These are phyloP conservation scores for Caryopteris hybrid DNA, from an alignment of 305 asterid genomes.

Conservation along the genomic window DNA sequence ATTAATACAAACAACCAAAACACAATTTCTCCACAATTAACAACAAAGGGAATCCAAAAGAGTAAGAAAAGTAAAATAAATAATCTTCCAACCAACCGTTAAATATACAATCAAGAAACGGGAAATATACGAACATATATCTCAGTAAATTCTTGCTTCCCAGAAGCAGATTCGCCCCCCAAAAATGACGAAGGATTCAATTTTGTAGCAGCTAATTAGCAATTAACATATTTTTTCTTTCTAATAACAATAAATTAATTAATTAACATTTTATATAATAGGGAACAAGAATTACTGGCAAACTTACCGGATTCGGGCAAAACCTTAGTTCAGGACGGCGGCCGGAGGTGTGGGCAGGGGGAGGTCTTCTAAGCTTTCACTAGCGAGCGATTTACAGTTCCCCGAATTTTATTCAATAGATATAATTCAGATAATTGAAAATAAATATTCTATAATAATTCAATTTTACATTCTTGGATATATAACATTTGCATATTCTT, in stretches of 20 bases:
- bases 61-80: not conserved
- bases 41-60: not conserved
- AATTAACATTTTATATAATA: too few relatives aligned
- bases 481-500: too few relatives aligned
- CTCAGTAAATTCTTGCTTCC: not conserved
- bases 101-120: not conserved
- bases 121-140: not conserved
- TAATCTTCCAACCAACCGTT: not conserved
- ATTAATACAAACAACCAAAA: not conserved
- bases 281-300: not conserved
- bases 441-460: too few relatives aligned
- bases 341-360: too few relatives aligned
- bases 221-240: not conserved
- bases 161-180: conserved; percentile 4
- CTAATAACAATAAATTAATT: too few relatives aligned
- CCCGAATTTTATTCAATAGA: too few relatives aligned
- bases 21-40: not conserved
- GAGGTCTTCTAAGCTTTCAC: too few relatives aligned
- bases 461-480: too few relatives aligned
- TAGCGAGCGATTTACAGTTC: too few relatives aligned
- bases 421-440: too few relatives aligned
- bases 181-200: not conserved
- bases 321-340: too few relatives aligned
- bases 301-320: not conserved
- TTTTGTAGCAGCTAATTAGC: not conserved